A percentile compares a stretch with the other conserved stretches of the same genome.
These are phyloP conservation scores for Cucurbita argyrosperma DNA, from an alignment of 306 rosid species.

Conservation along the genomic window DNA sequence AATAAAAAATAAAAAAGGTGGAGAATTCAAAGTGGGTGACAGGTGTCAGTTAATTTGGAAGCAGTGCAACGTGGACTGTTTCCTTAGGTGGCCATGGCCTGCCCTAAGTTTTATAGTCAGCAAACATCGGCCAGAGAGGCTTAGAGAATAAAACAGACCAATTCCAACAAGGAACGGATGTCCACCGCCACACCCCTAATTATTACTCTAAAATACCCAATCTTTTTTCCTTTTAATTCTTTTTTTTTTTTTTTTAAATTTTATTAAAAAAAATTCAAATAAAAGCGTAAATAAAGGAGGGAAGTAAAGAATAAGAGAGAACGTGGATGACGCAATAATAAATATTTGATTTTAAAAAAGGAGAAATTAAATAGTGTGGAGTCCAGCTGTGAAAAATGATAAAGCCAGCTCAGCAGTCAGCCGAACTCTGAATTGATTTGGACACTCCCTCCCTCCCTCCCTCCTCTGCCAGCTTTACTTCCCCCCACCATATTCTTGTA, in stretches of 20 bases:
- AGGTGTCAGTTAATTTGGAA: not conserved
- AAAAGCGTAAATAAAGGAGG: not conserved
- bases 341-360: not conserved
- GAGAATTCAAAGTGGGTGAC: constrained; percentile 4
- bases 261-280: too few relatives aligned
- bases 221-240: too few relatives aligned
- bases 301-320: not conserved
- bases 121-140: not conserved
- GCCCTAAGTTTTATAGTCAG: not conserved
- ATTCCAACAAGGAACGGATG: not conserved
- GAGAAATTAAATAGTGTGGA: not conserved
- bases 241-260: too few relatives aligned
- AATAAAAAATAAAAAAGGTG: not conserved
- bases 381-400: not conserved
- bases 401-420: constrained; percentile 1
- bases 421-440: not conserved
- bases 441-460: not conserved
- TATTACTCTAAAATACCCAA: not conserved
- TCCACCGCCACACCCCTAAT: not conserved
- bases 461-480: too few relatives aligned
- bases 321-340: constrained; percentile 7
- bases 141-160: not conserved
- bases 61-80: not conserved
- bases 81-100: not conserved
- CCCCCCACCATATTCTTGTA: not conserved